Base-by-base conservation (phyloP, 352 stramenopile species). In the Phytopythium aichiense region DNA sequence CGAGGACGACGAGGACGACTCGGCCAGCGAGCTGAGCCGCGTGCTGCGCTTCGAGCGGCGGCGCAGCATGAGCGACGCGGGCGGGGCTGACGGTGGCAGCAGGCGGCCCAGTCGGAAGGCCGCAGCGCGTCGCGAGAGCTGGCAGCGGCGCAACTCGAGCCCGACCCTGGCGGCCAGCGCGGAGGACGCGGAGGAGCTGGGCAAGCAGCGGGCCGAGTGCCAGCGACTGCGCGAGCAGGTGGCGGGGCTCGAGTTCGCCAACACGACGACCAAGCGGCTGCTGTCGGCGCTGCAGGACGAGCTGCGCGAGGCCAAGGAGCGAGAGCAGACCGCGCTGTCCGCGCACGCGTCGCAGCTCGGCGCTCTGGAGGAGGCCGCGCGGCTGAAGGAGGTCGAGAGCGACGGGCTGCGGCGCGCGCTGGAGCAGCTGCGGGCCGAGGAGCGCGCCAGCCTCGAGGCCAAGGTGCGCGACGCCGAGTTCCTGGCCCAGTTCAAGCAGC, bases 401-500 rank as follows among this genome's bases (percentile, higher is more conserved):
- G 59, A 55, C 22, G 68, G 62, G 15, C 56, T 84, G 15, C 68
- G 75, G 12, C 30, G 20, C 1, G 73, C 68, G 13, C 64, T 89
- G 11, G 59, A 79, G 33, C 52, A 53, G 9, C 63, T 87, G 8
- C 66, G 84, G 56, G 70, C 55, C 31, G 63, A 65, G 12, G 64
- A 67, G 22, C 67, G 63, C 18, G 56, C 61, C 0, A 66, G 66
- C 8, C 60, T 70, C 13, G 73, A 73, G 33, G 56, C 62, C 11
- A 58, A 82, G 48, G 61, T 43, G 20, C 75, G 71, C 22, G 78
- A 88, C 9, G 67, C 78, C 28, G 66, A 79, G 33, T 68, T 72
- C 45, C 73, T 90, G 4, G 48, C 60, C 18, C 70, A 81, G 49
- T 87, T 88, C 66, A 90, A 90, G 66, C 65, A 74, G 58, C 69